A percentile compares a stretch with the other conserved stretches of the same genome.
phyloP scores from a whole-genome alignment of 2,329 filamentous ascomycete genomes.

The Nigrospora sphaerica region DNA sequence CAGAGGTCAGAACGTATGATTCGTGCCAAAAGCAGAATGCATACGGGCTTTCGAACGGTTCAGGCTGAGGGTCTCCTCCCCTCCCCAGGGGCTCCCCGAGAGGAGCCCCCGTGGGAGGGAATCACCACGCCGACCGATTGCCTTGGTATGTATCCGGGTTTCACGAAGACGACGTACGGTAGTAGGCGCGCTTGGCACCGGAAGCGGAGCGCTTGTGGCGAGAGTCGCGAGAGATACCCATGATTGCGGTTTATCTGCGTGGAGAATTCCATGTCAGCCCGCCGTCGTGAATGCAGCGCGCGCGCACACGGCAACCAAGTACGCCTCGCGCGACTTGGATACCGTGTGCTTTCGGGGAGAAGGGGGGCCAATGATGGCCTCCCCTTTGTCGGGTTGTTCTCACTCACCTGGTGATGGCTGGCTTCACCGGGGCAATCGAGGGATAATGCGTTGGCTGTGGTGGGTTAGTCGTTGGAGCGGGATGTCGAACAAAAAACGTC shows the following conservation, averaged over 20 bases:
- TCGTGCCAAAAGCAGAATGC: slow-evolving; percentile 26
- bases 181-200: slow-evolving; percentile 94
- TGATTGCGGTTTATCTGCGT: slow-evolving; percentile 64
- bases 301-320: no score
- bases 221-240: slow-evolving; percentile 99
- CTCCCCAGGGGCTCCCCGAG: not conserved
- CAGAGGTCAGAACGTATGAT: slow-evolving; percentile 69
- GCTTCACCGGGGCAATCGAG: slow-evolving; percentile 2
- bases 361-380: not conserved
- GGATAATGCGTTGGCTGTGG: slow-evolving; percentile 1
- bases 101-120: not conserved
- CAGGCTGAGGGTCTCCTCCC: not conserved
- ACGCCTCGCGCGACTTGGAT: no score
- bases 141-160: slow-evolving; percentile 1
- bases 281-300: no score
- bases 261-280: not conserved
- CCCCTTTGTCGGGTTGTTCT: not conserved
- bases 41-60: slow-evolving; percentile 59
- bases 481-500: slow-evolving; percentile 1
- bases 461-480: slow-evolving; percentile 2
- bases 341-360: no score
- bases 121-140: not conserved
- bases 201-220: slow-evolving; percentile 99
- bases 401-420: slow-evolving; percentile 2
- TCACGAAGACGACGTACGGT: slow-evolving; percentile 56